Percentiles rank a stretch among this genome's conserved stretches.
Evolutionary conservation across 2,329 filamentous ascomycete species (phyloP).

Genomic region (Arthrobotrys pseudoclavata): DNA sequence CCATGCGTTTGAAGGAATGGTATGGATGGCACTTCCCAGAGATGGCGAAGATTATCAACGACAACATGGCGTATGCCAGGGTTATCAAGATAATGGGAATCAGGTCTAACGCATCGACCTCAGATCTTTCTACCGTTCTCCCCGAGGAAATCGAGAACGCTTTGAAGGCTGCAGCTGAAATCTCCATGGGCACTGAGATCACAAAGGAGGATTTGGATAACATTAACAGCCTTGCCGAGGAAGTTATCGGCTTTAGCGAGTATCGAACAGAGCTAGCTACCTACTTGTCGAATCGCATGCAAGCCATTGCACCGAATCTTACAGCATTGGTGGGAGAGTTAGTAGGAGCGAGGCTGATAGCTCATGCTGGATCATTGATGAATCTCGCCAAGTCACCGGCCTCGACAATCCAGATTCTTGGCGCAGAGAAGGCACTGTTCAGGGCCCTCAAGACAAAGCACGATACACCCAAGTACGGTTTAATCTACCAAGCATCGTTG

Average conservation of each 20-base stretch:
- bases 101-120: conserved; percentile 80
- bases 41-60: conserved; percentile 95
- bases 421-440: conserved; percentile 98
- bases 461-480: conserved; percentile 97
- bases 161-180: conserved; percentile 93
- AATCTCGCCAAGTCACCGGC: conserved; percentile 94
- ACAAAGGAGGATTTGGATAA: conserved; percentile 91
- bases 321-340: conserved; percentile 93
- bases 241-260: conserved; percentile 91
- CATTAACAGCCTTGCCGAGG: conserved; percentile 90
- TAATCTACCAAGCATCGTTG: conserved; percentile 91
- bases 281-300: conserved; percentile 94
- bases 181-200: conserved; percentile 99
- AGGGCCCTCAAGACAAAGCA: conserved; percentile 98
- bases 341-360: conserved; percentile 93
- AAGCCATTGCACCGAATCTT: conserved; percentile 94
- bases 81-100: conserved; percentile 91
- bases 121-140: conserved; percentile 88
- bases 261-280: conserved; percentile 88
- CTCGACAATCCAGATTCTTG: conserved; percentile 96
- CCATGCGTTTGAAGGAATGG: conserved; percentile 99
- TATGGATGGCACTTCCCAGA: conserved; percentile 99
- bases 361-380: conserved; percentile 93
- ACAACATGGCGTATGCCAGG: conserved; percentile 93
- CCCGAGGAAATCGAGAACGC: conserved; percentile 94